Evolutionary conservation across 129 eudicot genomes (phyloP).

Genomic region (Logfia minima): DNA sequence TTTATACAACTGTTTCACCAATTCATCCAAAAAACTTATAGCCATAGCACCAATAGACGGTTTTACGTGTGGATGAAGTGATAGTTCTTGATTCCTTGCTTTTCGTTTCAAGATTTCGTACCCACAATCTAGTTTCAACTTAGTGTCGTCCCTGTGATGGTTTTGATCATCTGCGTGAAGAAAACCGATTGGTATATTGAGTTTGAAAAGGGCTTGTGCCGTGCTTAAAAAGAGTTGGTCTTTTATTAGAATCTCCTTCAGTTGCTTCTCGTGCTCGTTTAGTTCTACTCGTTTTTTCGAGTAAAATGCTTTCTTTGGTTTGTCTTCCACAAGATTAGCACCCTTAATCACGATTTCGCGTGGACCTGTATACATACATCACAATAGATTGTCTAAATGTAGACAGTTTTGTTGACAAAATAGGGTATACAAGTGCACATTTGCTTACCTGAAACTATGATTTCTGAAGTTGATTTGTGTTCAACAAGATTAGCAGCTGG

Average conservation of each 20-base stretch:
- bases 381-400: background rate
- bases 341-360: slow-evolving; percentile 2
- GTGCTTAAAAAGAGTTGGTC: slow-evolving; percentile 69
- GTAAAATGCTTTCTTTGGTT: slow-evolving; percentile 32
- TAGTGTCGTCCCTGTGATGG: slow-evolving; percentile 34
- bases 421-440: background rate
- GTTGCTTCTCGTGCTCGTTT: slow-evolving; percentile 63
- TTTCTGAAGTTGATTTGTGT: slow-evolving; percentile 1
- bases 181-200: slow-evolving; percentile 63
- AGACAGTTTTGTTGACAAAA: background rate
- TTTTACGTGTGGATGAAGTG: slow-evolving; percentile 39
- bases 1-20: slow-evolving; percentile 65
- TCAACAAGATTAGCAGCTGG: slow-evolving; percentile 12
- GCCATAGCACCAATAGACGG: slow-evolving; percentile 23
- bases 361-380: slow-evolving; percentile 28
- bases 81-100: slow-evolving; percentile 59
- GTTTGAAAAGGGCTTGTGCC: slow-evolving; percentile 89
- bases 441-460: slow-evolving; percentile 11
- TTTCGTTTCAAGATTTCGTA: slow-evolving; percentile 75
- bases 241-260: slow-evolving; percentile 71
- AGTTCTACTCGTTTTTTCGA: slow-evolving; percentile 46
- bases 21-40: slow-evolving; percentile 55
- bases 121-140: slow-evolving; percentile 60
- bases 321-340: slow-evolving; percentile 7
- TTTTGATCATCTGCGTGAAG: slow-evolving; percentile 55